Conservation (phyloP, 1,284 basidiomycete species). For the Nidula niveotomentosa region DNA sequence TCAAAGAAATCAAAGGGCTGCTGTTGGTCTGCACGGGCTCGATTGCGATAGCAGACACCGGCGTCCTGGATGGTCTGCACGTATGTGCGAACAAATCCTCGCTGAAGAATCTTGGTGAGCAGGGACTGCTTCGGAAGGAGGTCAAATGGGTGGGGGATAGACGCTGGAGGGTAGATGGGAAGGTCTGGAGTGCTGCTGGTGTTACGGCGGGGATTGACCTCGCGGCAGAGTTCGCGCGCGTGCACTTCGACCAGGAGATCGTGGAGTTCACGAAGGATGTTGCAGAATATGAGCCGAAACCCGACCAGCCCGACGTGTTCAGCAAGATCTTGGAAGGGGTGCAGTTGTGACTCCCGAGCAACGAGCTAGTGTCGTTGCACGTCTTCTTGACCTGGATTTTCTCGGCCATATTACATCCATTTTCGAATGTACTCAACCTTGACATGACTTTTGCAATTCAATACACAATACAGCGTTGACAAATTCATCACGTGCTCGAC, state of each 20-base stretch:
- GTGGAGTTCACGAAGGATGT: slow-evolving; percentile 12
- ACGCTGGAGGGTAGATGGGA: slow-evolving; percentile 20
- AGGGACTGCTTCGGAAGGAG: slow-evolving; percentile 10
- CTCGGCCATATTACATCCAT: no score
- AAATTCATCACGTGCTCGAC: no score
- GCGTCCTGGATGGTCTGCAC: slow-evolving; percentile 17
- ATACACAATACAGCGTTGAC: no score
- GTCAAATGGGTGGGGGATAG: slow-evolving; percentile 23
- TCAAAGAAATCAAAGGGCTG: slow-evolving; percentile 12
- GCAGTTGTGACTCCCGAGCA: slow-evolving; percentile 2
- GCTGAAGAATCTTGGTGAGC: slow-evolving; percentile 4
- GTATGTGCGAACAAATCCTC: slow-evolving; percentile 18
- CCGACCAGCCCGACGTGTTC: slow-evolving; percentile 19
- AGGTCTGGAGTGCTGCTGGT: slow-evolving; percentile 21
- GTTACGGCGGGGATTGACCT: slow-evolving; percentile 23
- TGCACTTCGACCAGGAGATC: slow-evolving; percentile 17
- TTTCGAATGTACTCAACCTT: no score
- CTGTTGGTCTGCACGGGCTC: slow-evolving; percentile 20
- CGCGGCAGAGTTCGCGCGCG: slow-evolving; percentile 19
- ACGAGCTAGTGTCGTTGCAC: no score
- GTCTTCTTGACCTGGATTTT: no score
- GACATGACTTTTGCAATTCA: no score
- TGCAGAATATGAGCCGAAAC: slow-evolving; percentile 18
- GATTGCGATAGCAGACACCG: slow-evolving; percentile 14
- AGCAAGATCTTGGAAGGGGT: slow-evolving; percentile 17